Conservation (phyloP, 805 yeast species). For the Hanseniaspora occidentalis region DNA sequence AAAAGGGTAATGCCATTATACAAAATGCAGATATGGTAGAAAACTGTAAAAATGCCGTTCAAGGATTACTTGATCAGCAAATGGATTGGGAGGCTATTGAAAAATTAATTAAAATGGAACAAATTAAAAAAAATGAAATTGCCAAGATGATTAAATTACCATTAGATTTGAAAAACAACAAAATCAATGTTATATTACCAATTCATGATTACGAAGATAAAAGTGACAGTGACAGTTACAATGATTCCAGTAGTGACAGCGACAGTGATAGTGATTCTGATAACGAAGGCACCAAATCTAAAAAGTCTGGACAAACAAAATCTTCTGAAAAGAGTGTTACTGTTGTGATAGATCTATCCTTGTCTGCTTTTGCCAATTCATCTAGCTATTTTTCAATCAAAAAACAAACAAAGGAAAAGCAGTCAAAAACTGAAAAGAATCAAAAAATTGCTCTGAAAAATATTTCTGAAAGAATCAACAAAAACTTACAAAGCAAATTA, state of each 20-base stretch:
- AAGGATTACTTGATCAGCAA: slow-evolving; percentile 57
- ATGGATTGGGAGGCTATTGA: slow-evolving; percentile 94
- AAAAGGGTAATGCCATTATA: slow-evolving; percentile 64
- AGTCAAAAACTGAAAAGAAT: slow-evolving; percentile 65
- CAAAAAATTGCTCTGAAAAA: slow-evolving; percentile 68
- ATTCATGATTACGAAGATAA: slow-evolving; percentile 30
- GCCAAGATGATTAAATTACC: slow-evolving; percentile 58
- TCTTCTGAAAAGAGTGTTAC: slow-evolving; percentile 23
- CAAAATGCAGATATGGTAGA: slow-evolving; percentile 59
- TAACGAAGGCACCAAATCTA: background rate
- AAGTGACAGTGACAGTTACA: slow-evolving; percentile 19
- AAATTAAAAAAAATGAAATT: slow-evolving; percentile 46
- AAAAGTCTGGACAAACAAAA: slow-evolving; percentile 2
- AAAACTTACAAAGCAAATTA: slow-evolving; percentile 53
- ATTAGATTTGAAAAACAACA: slow-evolving; percentile 55
- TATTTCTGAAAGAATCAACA: slow-evolving; percentile 65
- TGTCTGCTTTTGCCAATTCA: slow-evolving; percentile 84
- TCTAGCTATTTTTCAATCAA: slow-evolving; percentile 67
- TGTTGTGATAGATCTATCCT: slow-evolving; percentile 52
- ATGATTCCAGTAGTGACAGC: slow-evolving; percentile 22
- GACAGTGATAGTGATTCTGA: slow-evolving; percentile 12
- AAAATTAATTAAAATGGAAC: slow-evolving; percentile 56
- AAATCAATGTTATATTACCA: slow-evolving; percentile 45
- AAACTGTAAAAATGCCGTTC: slow-evolving; percentile 56
- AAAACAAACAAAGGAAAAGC: slow-evolving; percentile 65